Evolutionary conservation across 2,329 filamentous ascomycete genomes (phyloP).

Genomic region (Clonostachys rhizophaga): DNA sequence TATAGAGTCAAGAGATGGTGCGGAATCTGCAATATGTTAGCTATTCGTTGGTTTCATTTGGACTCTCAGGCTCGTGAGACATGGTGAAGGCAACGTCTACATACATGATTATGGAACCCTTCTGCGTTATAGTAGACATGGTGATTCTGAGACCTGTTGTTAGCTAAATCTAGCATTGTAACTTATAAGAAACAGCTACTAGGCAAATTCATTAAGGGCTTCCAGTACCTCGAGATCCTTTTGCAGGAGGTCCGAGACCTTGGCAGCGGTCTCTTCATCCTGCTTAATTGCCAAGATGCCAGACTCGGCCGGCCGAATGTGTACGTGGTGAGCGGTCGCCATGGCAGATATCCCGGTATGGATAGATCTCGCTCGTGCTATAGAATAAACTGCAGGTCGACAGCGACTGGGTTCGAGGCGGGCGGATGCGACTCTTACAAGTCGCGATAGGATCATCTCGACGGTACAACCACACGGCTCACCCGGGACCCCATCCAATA

Average conservation of each 20-base stretch:
- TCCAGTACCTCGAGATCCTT: conserved; percentile 58
- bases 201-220: too few species aligned
- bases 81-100: not conserved
- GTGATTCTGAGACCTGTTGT: conserved; percentile 30
- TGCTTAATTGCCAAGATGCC: conserved; percentile 43
- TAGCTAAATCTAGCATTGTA: too few species aligned
- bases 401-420: too few species aligned
- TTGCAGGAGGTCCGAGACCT: conserved; percentile 65
- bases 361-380: too few species aligned
- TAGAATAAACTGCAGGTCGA: too few species aligned
- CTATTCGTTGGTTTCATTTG: conserved; percentile 3
- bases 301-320: conserved; percentile 40
- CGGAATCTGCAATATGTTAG: conserved; percentile 40
- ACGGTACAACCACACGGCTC: too few species aligned
- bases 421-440: too few species aligned
- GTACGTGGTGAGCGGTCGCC: conserved; percentile 42
- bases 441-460: too few species aligned
- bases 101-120: conserved; percentile 79
- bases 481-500: too few species aligned
- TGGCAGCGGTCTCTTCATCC: conserved; percentile 55
- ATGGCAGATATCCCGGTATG: conserved; percentile 15
- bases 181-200: too few species aligned
- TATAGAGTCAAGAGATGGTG: conserved; percentile 76
- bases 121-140: conserved; percentile 76
- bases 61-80: not conserved